These are phyloP conservation scores for Suillus luteus DNA, from an alignment of 768 basidiomycete genomes.

Conservation along the genomic window DNA sequence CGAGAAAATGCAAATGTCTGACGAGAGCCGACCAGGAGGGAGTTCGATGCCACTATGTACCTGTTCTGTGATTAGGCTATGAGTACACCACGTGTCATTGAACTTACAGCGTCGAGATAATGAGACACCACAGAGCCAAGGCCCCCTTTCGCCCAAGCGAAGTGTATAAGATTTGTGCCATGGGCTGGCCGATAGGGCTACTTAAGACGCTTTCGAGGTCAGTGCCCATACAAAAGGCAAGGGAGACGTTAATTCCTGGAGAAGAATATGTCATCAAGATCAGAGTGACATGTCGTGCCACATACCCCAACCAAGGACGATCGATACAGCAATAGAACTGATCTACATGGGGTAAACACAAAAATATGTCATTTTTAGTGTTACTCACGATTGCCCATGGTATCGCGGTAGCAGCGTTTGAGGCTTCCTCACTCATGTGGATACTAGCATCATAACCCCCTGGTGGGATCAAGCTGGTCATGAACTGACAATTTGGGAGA, in stretches of 20 bases:
- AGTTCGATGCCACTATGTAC: constrained; percentile 3
- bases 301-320: constrained; percentile 3
- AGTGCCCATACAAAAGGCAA: constrained; percentile 4
- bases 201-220: neutral
- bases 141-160: neutral
- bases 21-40: constrained; percentile 3
- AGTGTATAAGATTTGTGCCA: neutral
- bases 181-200: constrained; percentile 1
- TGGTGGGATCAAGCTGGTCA: constrained; percentile 21
- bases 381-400: constrained; percentile 2
- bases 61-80: neutral
- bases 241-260: neutral
- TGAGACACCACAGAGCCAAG: constrained; percentile 3
- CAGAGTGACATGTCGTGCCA: neutral
- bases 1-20: constrained; percentile 5
- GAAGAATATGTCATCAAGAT: neutral
- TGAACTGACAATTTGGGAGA: constrained; percentile 3
- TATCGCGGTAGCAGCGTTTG: constrained; percentile 13
- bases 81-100: neutral
- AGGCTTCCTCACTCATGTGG: neutral
- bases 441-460: constrained; percentile 3
- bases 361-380: neutral
- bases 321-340: neutral
- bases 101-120: neutral
- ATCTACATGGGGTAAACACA: neutral